phyloP scores from a whole-genome alignment of 176 grass and related monocot genomes.

The Triticum monococcum region DNA sequence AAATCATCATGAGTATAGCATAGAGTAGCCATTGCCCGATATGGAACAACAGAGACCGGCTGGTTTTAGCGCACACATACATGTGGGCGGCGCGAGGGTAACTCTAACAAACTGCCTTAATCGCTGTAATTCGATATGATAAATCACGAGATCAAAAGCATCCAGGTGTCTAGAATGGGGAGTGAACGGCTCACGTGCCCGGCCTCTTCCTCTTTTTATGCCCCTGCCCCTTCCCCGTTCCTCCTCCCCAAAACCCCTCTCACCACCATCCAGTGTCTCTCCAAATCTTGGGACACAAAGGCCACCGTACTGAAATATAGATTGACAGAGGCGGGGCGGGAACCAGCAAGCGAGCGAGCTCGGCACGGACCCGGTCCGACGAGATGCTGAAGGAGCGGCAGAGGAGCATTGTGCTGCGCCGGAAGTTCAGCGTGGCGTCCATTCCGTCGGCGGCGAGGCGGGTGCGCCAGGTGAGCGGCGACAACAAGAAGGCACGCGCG shows the following conservation, averaged over 20 bases:
- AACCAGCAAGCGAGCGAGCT: conserved; percentile 6
- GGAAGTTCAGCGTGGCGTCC: conserved; percentile 51
- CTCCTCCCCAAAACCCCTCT: conserved; percentile 19
- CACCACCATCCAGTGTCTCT: not conserved
- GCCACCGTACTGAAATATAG: conserved; percentile 1
- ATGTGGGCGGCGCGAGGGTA: not conserved
- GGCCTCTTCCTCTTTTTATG: conserved; percentile 32
- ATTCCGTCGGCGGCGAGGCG: conserved; percentile 42
- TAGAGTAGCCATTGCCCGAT: not conserved
- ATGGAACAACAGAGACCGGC: too few species aligned
- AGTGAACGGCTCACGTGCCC: conserved; percentile 1
- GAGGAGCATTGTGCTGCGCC: conserved; percentile 36
- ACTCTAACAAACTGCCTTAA: not conserved
- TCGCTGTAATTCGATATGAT: not conserved
- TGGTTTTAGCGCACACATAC: not conserved
- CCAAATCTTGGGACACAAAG: conserved; percentile 15
- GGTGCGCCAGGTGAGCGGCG: conserved; percentile 28
- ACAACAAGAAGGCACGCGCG: not conserved
- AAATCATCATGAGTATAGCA: not conserved
- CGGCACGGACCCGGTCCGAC: not conserved
- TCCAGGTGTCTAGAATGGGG: not conserved
- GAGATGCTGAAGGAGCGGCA: conserved; percentile 61
- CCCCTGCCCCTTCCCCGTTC: not conserved
- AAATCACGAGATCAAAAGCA: not conserved
- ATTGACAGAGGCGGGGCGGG: not conserved